These are phyloP conservation scores for Neoarthrinium moseri DNA, from an alignment of 2,329 filamentous ascomycete genomes.

Conservation along the genomic window DNA sequence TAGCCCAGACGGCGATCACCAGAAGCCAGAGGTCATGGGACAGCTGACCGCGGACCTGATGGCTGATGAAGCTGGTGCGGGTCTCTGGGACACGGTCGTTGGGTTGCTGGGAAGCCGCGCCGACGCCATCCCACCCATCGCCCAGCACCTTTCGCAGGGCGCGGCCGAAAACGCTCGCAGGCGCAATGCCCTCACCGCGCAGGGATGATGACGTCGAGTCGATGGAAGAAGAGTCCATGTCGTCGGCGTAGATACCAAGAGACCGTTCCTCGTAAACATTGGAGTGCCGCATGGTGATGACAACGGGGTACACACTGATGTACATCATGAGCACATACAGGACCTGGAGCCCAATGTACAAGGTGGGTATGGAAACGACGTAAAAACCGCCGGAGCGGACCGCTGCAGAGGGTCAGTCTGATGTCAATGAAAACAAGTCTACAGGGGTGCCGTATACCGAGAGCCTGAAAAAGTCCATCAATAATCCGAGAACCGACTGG, in stretches of 20 bases:
- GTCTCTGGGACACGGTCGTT: constrained; percentile 25
- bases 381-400: constrained; percentile 55
- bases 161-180: constrained; percentile 28
- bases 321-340: constrained; percentile 67
- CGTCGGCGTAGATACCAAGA: constrained; percentile 53
- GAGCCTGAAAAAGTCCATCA: constrained; percentile 51
- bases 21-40: constrained; percentile 69
- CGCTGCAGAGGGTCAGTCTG: constrained; percentile 23
- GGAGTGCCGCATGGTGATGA: constrained; percentile 64
- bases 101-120: constrained; percentile 27
- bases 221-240: constrained; percentile 23
- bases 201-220: background rate
- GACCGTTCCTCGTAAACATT: constrained; percentile 72
- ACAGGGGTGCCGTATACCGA: constrained; percentile 28
- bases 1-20: constrained; percentile 57
- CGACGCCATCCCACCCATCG: constrained; percentile 40
- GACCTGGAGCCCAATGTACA: constrained; percentile 58
- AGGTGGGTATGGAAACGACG: constrained; percentile 45
- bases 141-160: constrained; percentile 36
- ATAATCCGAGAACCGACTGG: constrained; percentile 45
- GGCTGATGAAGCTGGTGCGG: constrained; percentile 47
- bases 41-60: constrained; percentile 63
- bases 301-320: constrained; percentile 61
- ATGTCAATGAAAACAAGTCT: background rate
- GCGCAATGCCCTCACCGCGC: background rate